Base-by-base conservation (phyloP, 2,329 filamentous ascomycete species). In the Hypoxylon sp. region DNA sequence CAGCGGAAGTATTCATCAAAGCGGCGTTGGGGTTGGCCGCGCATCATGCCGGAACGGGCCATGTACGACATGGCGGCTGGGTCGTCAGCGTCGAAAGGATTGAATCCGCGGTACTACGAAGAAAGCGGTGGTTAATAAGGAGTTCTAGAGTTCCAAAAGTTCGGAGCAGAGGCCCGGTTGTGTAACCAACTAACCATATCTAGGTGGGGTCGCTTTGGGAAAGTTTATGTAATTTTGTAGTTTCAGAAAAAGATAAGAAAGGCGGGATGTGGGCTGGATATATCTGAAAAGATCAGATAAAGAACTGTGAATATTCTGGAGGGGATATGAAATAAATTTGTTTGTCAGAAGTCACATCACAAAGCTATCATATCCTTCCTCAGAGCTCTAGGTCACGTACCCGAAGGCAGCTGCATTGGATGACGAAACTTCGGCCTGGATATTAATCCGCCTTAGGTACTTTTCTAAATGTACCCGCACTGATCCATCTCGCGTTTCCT, bases 1-100 rank as follows among this genome's bases (percentile, higher is more conserved):
- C 94, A 98, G 76, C 96, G 91, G 83, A 98, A 98, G 84, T 97
- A 98, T 81, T 99, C 96, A 81, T 99, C 95, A 84, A 99, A 99
- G 67, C 94, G 93, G 75, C 94, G 92, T 59, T 84, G 74, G 82
- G 85, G 76, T 79, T 85, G 80, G 59, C 85, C 81, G 66, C 86
- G 84, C 71, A 77, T 76, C 74, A 77, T 76, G 63, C 82, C 80
- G 26, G 78, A 76, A 26, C 81, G 80, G 44, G 83, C 83, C 81
- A 86, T 82, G 76, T 83, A 83, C 76, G 82, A 84, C 75, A 86
- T 81, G 65, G 83, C 80, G 31, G 82, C 80, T n/a, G 84, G 81
- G 73, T 86, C 83, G 67, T 78, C 79, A 64, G 83, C 81, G 74
- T 86, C 84, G 72, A 83, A 84, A 51, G 79, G 82, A 55, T 79